Evolutionary conservation across 2,329 filamentous ascomycete species (phyloP), one percentile per base, ranked within the genome.

Genomic region (Beauveria varroae): DNA sequence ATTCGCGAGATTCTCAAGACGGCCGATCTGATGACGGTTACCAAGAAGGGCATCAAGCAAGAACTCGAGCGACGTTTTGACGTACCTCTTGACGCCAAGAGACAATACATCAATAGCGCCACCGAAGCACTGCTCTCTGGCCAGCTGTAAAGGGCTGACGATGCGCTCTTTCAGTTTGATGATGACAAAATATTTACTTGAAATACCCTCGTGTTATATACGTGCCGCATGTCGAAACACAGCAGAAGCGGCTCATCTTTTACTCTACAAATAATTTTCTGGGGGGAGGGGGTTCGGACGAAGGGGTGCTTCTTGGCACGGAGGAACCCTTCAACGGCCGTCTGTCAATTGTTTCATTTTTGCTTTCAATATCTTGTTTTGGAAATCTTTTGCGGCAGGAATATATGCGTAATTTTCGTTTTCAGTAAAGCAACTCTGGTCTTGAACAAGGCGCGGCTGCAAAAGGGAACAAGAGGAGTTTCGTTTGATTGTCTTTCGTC

Each of bases 41-140:
- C 95, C 66, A 99, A 99, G 86, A 99, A 99, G 85, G 91, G 90
- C 68, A 90, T 99, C 76, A 98, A 98, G 82, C 78, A 85, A 67
- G 95, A 99, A 78, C 78, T 99, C 62, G 95, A 99, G 81, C 86
- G 86, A 70, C 85, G 93, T 64, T 99, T 99, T 71, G 90, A 90
- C 64, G 87, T 96, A 65, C 85, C 87, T 63, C 82, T 99, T 63
- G 93, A 98, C 72, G 81, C 86, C 59, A 96, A 91, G 82, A 88
- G 93, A 75, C 86, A 90, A 62, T 99, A 97, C 75, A 98, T 99
- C 72, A 93, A 92, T 74, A 92, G 87, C 78, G 90, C 90, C 67
- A 93, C 90, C 62, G 90, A 93, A 75, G 89, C 89, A 57, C 80
- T 93, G 64, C 79, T 93, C 58, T 90, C 89, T 53, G 90, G 90